phyloP scores from a whole-genome alignment of 352 stramenopile species.

The Globisporangium yorkense region DNA sequence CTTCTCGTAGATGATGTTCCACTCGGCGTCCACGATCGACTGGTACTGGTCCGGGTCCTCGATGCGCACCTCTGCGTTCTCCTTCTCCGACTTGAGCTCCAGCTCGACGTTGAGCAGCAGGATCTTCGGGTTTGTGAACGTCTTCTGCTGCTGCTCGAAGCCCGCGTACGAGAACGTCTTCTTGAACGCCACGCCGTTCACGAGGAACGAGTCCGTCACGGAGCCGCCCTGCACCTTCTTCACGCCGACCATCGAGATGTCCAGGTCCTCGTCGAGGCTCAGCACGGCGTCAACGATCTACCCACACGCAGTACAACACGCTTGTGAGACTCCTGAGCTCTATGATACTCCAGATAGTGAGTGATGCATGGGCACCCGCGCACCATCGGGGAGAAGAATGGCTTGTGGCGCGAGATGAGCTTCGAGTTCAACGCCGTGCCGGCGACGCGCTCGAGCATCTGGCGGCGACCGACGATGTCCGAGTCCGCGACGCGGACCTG shows the following conservation, averaged over 20 bases:
- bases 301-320: neutral
- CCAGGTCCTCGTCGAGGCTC: conserved; percentile 86
- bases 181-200: conserved; percentile 98
- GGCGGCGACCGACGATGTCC: conserved; percentile 63
- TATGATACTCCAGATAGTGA: no score
- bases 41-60: conserved; percentile 98
- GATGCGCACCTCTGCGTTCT: conserved; percentile 98
- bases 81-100: conserved; percentile 99
- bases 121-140: conserved; percentile 95
- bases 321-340: neutral
- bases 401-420: conserved; percentile 96
- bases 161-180: conserved; percentile 99
- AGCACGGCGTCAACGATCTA: conserved; percentile 94
- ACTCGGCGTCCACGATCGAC: conserved; percentile 99
- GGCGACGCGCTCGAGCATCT: conserved; percentile 91
- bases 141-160: conserved; percentile 99
- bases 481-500: conserved; percentile 79
- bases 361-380: neutral
- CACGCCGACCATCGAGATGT: conserved; percentile 93
- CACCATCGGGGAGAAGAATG: conserved; percentile 97
- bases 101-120: conserved; percentile 98
- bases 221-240: conserved; percentile 98
- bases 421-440: conserved; percentile 98
- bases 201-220: conserved; percentile 96
- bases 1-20: conserved; percentile 99